A percentile compares a stretch with the other conserved stretches of the same genome.
These are phyloP conservation scores for Kuraishia floccosa DNA, from an alignment of 805 yeast genomes.

Conservation along the genomic window DNA sequence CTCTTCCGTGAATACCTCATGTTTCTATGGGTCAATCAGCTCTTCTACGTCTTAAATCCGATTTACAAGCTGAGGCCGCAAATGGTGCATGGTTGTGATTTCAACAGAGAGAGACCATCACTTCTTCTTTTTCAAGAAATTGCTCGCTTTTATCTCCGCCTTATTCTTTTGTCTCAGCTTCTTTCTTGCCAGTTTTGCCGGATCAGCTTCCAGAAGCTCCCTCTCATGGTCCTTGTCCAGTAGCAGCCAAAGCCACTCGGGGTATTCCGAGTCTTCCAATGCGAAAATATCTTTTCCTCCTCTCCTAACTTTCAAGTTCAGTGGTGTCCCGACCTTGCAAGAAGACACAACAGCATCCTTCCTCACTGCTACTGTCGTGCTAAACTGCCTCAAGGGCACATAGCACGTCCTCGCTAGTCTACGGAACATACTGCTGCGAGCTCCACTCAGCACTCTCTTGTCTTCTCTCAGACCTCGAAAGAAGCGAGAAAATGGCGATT, in stretches of 20 bases:
- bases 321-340: constrained; percentile 61
- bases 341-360: too few species aligned
- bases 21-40: not conserved
- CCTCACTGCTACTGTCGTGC: too few species aligned
- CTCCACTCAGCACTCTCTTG: too few species aligned
- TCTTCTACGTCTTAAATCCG: not conserved
- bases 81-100: too few species aligned
- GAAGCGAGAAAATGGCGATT: too few species aligned
- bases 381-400: too few species aligned
- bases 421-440: too few species aligned
- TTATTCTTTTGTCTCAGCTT: constrained; percentile 60
- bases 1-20: not conserved
- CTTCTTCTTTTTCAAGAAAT: constrained; percentile 55
- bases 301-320: constrained; percentile 65
- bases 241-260: constrained; percentile 88
- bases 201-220: constrained; percentile 41
- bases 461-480: too few species aligned
- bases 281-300: constrained; percentile 86
- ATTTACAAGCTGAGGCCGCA: not conserved
- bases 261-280: constrained; percentile 78
- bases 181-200: constrained; percentile 58
- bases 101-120: not conserved
- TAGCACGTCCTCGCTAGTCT: too few species aligned
- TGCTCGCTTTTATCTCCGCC: constrained; percentile 60
- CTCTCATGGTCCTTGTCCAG: constrained; percentile 58